Conservation (phyloP, 2,329 filamentous ascomycete genomes). For the Chrysosporium queenslandicum region DNA sequence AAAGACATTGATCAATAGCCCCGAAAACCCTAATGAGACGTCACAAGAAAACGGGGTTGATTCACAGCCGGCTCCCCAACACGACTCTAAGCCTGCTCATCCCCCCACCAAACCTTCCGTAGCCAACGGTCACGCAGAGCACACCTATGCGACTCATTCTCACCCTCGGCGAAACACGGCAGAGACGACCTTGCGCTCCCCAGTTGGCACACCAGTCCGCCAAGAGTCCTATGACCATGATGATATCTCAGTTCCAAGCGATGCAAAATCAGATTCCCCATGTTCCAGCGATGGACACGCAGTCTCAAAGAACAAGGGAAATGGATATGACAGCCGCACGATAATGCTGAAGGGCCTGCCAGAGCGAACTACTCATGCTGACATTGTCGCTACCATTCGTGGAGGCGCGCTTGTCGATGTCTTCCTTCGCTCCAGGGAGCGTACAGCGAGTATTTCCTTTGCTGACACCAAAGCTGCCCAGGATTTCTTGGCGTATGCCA, state of each 20-base stretch:
- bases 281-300: constrained; percentile 16
- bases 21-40: constrained; percentile 1
- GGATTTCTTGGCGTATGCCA: constrained; percentile 55
- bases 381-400: constrained; percentile 55
- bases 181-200: neutral
- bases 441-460: constrained; percentile 59
- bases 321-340: constrained; percentile 22
- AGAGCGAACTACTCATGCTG: constrained; percentile 52
- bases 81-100: neutral
- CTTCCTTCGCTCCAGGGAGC: constrained; percentile 50
- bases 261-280: constrained; percentile 21
- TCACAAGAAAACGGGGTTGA: neutral
- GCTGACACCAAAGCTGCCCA: constrained; percentile 52
- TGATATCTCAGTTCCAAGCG: constrained; percentile 20
- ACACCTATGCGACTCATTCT: neutral
- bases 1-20: constrained; percentile 14
- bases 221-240: constrained; percentile 21
- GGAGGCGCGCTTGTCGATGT: constrained; percentile 64
- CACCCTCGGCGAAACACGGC: neutral
- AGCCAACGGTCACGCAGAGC: neutral
- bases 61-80: neutral
- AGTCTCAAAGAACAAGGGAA: constrained; percentile 16
- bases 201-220: neutral
- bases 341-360: constrained; percentile 54
- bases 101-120: neutral